Evolutionary conservation across 2,329 filamentous ascomycete genomes (phyloP), one percentile per base, ranked within the genome.

Genomic region (Simplicillium sp.): DNA sequence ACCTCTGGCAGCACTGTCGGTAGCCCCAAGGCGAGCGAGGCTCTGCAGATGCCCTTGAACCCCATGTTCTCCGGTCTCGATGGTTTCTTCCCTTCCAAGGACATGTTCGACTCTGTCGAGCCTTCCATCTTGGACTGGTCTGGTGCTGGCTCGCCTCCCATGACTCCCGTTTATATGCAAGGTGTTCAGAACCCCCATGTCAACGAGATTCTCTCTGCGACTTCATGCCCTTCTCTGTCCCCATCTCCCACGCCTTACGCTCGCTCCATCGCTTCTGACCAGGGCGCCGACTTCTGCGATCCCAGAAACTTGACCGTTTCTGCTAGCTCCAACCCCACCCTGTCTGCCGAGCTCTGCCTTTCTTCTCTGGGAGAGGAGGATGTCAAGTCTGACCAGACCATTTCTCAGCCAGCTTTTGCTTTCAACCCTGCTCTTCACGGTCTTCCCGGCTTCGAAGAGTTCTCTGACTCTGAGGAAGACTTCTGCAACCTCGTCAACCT

Each of bases 391-490:
- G 70, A 75, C 64, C 60, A 56, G 69, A 52, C 48, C 58, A 77
- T 59, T 55, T 61, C 53, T 51, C 64, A 59, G 44, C 46, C 52
- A 16, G 46, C 62, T 17, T 76, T 82, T 48, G 71, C 76, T 46
- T 77, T 80, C 55, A 25, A 25, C 20, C 57, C 62, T n/a, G 49
- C 68, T 17, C 65, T 69, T 50, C 67, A 74, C 65, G 75, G 75
- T 17, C 72, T 92, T 25, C 82, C 84, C 18, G 70, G 73, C 8
- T 94, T 94, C 51, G 86, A 94, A 60, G 84, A 87, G 49, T 78
- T 94, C 50, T 92, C 89, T 17, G 88, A 95, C 59, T 88, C 85
- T 1, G 89, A 95, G 54, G 87, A 94, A 73, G 87, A 92, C 58
- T 87, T 94, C 54, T 75, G 79, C 53, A 82, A 76, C 41, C 74